Base-by-base conservation (phyloP, 345 rosid species). In the Raphanus raphanistrum region DNA sequence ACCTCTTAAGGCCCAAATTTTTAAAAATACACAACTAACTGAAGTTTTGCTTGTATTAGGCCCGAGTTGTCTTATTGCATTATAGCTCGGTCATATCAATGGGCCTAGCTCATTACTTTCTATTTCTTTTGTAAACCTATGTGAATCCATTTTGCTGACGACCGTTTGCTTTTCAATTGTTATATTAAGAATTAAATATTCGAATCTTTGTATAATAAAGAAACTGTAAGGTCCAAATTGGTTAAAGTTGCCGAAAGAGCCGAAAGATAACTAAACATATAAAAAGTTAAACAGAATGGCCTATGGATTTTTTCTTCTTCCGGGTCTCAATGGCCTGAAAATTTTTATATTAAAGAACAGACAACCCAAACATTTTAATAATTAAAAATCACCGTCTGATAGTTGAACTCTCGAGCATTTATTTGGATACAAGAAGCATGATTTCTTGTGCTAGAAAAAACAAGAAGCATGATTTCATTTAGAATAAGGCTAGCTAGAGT, bases 391-490 rank as follows among this genome's bases (percentile, higher is more conserved):
- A 76, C 63, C 68, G 3, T 62, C 21, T 50, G 31, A 26, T n/a
- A 7, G 54, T 61, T 68, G 79, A 76, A 76, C 54, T 25, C 38
- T 68, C 13, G 1, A 43, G 31, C 63, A 62, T 76, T 68, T 10
- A 17, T 21, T 29, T 45, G 52, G 26, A 13, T 21, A 59, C 68
- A 59, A 28, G 31, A 28, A 4, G 31, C 74, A 69, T 45, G 73
- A 76, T 50, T 26, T 25, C 31, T 21, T 21, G 21, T 21, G 21
- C 21, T 21, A 21, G 21, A 21, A 21, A 21, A 21, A 21, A 21
- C 21, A 21, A 61, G 61, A 48, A 27, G 38, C 74, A 69, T 45
- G 73, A 76, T 50, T 26, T 25, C 41, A 25, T 50, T 12, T 25
- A 67, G 15, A 55, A 54, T 41, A 28, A 75, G 21, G 10, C 16